Conservation (phyloP, 169 alveolate species). For the Plasmodium chabaudi region DNA sequence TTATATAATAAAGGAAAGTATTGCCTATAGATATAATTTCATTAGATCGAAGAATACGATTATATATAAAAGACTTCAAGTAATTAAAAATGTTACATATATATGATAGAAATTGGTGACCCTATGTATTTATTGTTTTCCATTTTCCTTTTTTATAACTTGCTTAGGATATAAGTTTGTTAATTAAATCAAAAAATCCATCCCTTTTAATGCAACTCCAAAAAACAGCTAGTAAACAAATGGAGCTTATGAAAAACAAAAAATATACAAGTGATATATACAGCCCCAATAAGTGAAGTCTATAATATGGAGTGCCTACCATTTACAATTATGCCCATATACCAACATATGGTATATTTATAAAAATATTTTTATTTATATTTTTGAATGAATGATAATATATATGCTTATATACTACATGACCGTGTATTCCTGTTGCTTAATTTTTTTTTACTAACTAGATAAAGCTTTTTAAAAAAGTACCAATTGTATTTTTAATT, state of each 20-base stretch:
- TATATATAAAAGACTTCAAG: conserved; percentile 64
- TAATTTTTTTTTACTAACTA: too few relatives aligned
- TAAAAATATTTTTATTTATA: too few relatives aligned
- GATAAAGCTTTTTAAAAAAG: too few relatives aligned
- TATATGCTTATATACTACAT: too few relatives aligned
- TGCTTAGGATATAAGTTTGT: conserved; percentile 77
- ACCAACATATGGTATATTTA: too few relatives aligned
- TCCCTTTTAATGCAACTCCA: conserved; percentile 89
- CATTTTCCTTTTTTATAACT: not conserved
- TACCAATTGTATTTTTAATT: too few relatives aligned
- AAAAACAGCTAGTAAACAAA: conserved; percentile 83
- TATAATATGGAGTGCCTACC: too few relatives aligned
- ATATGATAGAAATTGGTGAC: too few relatives aligned
- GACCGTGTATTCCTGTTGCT: too few relatives aligned
- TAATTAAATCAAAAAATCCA: conserved; percentile 92
- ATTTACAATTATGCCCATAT: too few relatives aligned
- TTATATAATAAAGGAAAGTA: conserved; percentile 90
- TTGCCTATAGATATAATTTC: conserved; percentile 90
- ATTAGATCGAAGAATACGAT: conserved; percentile 82
- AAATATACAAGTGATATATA: not conserved
- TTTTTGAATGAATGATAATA: too few relatives aligned
- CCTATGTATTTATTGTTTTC: not conserved
- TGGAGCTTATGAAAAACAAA: conserved; percentile 45
- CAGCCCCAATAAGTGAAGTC: too few relatives aligned
- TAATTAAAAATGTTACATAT: conserved; percentile 5